Percentiles rank a stretch among this genome's conserved stretches.
These are phyloP conservation scores for Phaffomyces opuntiae DNA, from an alignment of 805 yeast species.

Conservation along the genomic window DNA sequence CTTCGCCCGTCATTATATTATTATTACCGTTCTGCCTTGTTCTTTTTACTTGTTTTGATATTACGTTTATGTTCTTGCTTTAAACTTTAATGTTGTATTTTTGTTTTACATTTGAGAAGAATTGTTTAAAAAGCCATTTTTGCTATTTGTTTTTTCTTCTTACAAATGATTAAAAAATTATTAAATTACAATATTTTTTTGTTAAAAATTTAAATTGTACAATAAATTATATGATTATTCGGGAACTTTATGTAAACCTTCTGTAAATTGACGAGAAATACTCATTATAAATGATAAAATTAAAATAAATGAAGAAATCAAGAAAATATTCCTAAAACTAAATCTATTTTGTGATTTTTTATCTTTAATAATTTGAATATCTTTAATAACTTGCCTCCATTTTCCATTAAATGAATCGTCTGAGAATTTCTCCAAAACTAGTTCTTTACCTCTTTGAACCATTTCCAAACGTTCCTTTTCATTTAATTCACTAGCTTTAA, in stretches of 20 bases:
- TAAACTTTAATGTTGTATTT: too few relatives aligned
- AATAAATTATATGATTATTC: not conserved
- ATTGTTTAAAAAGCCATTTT: not conserved
- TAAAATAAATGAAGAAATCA: not conserved
- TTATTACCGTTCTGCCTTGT: not conserved
- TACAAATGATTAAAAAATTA: too few relatives aligned
- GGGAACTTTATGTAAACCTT: not conserved
- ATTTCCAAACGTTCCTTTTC: conserved; percentile 32
- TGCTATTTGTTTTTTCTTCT: not conserved
- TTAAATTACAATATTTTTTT: not conserved
- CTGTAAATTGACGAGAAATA: not conserved
- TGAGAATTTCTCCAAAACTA: conserved; percentile 49
- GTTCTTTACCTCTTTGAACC: conserved; percentile 38
- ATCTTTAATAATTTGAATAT: conserved; percentile 1
- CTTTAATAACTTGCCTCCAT: conserved; percentile 39
- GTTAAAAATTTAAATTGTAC: not conserved
- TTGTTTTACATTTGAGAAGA: not conserved
- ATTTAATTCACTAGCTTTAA: conserved; percentile 32
- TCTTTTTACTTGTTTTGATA: not conserved
- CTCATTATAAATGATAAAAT: not conserved
- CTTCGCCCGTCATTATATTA: not conserved
- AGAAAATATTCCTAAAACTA: not conserved
- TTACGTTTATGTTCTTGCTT: too few relatives aligned
- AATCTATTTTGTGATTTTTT: not conserved
- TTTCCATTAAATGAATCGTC: conserved; percentile 46